Evolutionary conservation across 1,139 yeast genomes (phyloP).

Genomic region (Scheffersomyces stambukii): DNA sequence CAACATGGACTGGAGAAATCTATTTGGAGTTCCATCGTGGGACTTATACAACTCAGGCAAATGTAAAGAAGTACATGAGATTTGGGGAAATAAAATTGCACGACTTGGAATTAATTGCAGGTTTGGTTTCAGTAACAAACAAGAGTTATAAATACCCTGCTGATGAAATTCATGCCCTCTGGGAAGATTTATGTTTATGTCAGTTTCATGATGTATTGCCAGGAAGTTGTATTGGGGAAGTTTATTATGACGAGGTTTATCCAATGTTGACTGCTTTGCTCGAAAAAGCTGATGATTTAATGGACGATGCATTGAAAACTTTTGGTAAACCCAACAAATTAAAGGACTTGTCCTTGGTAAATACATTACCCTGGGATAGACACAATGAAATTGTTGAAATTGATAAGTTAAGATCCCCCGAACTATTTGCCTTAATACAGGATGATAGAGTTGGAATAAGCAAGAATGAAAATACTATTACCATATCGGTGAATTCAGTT

Average conservation of each 20-base stretch:
- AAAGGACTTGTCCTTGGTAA: conserved; percentile 25
- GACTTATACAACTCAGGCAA: conserved; percentile 91
- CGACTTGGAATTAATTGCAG: conserved; percentile 80
- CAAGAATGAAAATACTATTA: conserved; percentile 5
- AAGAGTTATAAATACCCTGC: conserved; percentile 65
- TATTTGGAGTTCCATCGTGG: conserved; percentile 96
- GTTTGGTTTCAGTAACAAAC: conserved; percentile 60
- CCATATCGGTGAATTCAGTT: conserved; percentile 11
- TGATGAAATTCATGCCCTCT: conserved; percentile 58
- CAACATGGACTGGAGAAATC: conserved; percentile 90
- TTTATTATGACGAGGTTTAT: conserved; percentile 86
- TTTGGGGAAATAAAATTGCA: conserved; percentile 73
- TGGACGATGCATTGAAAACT: conserved; percentile 43
- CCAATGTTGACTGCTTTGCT: conserved; percentile 66
- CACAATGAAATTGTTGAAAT: conserved; percentile 44
- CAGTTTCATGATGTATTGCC: conserved; percentile 97
- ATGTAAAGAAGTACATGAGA: conserved; percentile 77
- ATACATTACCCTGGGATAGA: conserved; percentile 70
- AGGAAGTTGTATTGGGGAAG: conserved; percentile 93
- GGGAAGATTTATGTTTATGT: conserved; percentile 87
- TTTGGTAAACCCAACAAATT: conserved; percentile 11
- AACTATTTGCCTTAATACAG: conserved; percentile 7
- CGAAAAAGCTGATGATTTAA: conserved; percentile 48
- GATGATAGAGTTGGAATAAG: conserved; percentile 3
- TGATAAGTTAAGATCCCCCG: conserved; percentile 8